These are phyloP conservation scores for Jamesozyma hellenica DNA, from an alignment of 805 yeast genomes.

Conservation along the genomic window DNA sequence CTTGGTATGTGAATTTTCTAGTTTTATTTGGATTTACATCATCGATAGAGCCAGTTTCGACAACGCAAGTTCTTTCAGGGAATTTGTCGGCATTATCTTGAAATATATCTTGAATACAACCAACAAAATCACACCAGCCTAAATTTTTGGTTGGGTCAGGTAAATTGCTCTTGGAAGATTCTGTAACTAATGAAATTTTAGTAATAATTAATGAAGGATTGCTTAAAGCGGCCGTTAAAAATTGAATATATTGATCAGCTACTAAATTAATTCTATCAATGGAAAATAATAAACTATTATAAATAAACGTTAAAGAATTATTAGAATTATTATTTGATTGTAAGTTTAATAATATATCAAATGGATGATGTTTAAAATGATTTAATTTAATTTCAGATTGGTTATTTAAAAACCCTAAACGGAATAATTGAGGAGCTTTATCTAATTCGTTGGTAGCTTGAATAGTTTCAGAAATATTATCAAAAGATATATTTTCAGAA, in stretches of 20 bases:
- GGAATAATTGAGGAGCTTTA: constrained; percentile 52
- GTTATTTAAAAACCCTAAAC: constrained; percentile 33
- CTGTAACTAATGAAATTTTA: constrained; percentile 56
- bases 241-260: constrained; percentile 62
- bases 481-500: constrained; percentile 36
- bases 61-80: constrained; percentile 85
- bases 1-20: constrained; percentile 71
- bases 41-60: constrained; percentile 68
- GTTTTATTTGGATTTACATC: constrained; percentile 35
- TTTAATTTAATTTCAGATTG: constrained; percentile 31
- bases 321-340: constrained; percentile 6
- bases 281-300: constrained; percentile 68
- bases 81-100: constrained; percentile 71
- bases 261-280: constrained; percentile 57
- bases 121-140: constrained; percentile 86
- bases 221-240: constrained; percentile 32
- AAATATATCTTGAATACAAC: constrained; percentile 95
- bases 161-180: constrained; percentile 46
- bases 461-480: constrained; percentile 45
- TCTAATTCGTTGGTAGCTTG: constrained; percentile 42
- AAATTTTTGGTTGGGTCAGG: constrained; percentile 85
- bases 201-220: constrained; percentile 41
- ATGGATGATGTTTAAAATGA: constrained; percentile 30
- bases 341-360: constrained; percentile 37
- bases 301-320: constrained; percentile 28